These are phyloP conservation scores for Thraustochytrium striatum DNA, from an alignment of 352 stramenopile genomes.

Conservation along the genomic window DNA sequence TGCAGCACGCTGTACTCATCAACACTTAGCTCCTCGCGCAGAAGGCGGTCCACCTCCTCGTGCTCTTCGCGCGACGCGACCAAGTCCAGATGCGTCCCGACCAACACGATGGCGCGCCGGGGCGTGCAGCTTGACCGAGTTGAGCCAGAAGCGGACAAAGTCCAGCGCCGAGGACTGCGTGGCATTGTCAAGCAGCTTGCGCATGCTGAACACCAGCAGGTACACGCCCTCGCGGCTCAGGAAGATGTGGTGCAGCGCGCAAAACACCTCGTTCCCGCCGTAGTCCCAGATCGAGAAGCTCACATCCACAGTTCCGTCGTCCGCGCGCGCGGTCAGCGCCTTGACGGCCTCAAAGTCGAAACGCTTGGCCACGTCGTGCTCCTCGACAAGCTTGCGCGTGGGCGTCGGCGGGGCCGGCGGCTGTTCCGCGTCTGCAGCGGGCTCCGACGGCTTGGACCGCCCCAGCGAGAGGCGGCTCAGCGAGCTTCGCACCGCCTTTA, in stretches of 20 bases:
- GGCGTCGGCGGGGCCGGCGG: neutral
- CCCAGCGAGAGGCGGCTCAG: neutral
- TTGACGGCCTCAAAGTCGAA: neutral
- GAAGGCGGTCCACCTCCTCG: neutral
- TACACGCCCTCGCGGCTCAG: slow-evolving; percentile 21
- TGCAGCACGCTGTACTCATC: neutral
- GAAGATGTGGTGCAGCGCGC: slow-evolving; percentile 44
- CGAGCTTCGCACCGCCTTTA: neutral
- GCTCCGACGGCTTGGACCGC: neutral
- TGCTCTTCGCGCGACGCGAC: too few species aligned
- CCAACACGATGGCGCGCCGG: neutral
- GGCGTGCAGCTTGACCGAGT: slow-evolving; percentile 34
- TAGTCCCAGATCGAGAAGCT: slow-evolving; percentile 46
- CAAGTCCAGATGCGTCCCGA: neutral
- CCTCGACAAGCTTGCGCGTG: neutral
- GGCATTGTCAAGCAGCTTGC: neutral
- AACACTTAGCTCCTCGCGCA: neutral
- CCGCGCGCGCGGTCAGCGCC: neutral
- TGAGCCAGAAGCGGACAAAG: slow-evolving; percentile 35
- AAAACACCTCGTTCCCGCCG: slow-evolving; percentile 44
- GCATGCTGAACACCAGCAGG: slow-evolving; percentile 38
- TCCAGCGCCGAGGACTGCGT: neutral
- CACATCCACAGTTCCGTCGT: neutral
- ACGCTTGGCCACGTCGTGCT: neutral
- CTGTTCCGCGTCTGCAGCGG: neutral